Percentiles rank a stretch among this genome's conserved stretches.
Evolutionary conservation across 176 grass and related monocot species (phyloP).

Genomic region (Oryza glaberrima): DNA sequence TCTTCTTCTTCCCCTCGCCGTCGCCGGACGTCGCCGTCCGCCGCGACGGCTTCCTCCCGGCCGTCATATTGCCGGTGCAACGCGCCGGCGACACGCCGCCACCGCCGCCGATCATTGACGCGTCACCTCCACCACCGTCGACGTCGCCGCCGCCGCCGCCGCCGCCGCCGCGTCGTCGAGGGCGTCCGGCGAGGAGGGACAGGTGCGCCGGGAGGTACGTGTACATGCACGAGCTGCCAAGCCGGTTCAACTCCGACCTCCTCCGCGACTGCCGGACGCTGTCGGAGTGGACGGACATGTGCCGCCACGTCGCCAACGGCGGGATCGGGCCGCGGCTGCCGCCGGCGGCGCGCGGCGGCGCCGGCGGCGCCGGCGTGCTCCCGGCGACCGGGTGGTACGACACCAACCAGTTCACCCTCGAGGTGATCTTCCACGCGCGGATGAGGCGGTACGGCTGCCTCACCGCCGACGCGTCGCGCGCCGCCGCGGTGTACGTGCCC

Average conservation of each 20-base stretch:
- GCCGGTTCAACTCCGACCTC: conserved; percentile 55
- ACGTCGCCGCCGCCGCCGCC: neutral
- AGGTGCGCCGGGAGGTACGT: conserved; percentile 63
- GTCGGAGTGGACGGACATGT: conserved; percentile 59
- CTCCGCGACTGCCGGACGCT: conserved; percentile 55
- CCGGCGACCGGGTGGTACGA: conserved; percentile 63
- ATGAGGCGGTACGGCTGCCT: conserved; percentile 73
- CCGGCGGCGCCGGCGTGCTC: conserved; percentile 45
- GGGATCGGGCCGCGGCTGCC: conserved; percentile 52
- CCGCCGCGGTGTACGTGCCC: conserved; percentile 63
- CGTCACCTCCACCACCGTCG: neutral
- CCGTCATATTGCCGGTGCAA: neutral
- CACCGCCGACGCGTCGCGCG: conserved; percentile 47
- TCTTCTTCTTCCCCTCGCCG: conserved; percentile 36
- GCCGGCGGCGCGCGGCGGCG: conserved; percentile 16
- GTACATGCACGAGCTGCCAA: conserved; percentile 56
- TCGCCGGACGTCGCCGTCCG: neutral
- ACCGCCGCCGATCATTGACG: neutral
- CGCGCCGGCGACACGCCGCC: neutral
- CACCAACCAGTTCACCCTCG: conserved; percentile 72
- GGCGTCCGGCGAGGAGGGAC: neutral
- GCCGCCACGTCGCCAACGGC: conserved; percentile 47
- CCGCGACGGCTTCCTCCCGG: conserved; percentile 1
- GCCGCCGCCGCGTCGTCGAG: neutral
- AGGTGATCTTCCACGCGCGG: conserved; percentile 73